Evolutionary conservation across 805 yeast genomes (phyloP), one percentile per base, ranked within the genome.

Genomic region (Tetrapisispora pingtungensis): DNA sequence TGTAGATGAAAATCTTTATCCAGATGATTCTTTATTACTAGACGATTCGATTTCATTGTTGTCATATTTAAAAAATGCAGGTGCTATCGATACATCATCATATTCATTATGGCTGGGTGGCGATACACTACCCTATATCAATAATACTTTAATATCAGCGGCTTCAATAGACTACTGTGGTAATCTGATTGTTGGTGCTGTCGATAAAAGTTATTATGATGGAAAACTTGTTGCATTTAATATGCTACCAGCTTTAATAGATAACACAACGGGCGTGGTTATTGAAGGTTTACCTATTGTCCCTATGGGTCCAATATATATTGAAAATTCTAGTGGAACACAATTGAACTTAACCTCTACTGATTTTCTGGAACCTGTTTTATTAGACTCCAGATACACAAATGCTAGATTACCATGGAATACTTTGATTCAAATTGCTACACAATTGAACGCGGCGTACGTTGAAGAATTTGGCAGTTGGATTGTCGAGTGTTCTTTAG

Each of bases 401-500:
- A 73, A 62, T 57, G 69, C 69, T 26, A 73, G 66, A 55, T 57
- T 84, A 31, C 90, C 90, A 0, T 62, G 72, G 34, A 71, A 73
- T 38, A 57, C 75, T 5, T 65, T 84, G 35, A 68, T 83, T 41
- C 75, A 74, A 51, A 61, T 84, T 27, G 86, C 89, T 0, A 68
- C 82, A 22, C 89, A 84, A 60, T 64, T 80, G 33, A 79, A 80
- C 54, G 90, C 90, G 0, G 74, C 70, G 49, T 84, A 75, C 56
- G 70, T 74, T 3, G 58, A 63, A 4, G 65, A 67, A 6, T 54
- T 68, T 7, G 66, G 65, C 20, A 54, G 71, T 15, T 84, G 90
- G 90, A 53, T 81, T 14, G 80, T 80, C 13, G 73, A 73, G 46
- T 84, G 93, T 64, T 62, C 72, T 12, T 63, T 81, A 14, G 71